Percentiles rank a stretch among this genome's conserved stretches.
Evolutionary conservation across 1,284 basidiomycete genomes (phyloP).

Genomic region (Cryptococcus hybrid): DNA sequence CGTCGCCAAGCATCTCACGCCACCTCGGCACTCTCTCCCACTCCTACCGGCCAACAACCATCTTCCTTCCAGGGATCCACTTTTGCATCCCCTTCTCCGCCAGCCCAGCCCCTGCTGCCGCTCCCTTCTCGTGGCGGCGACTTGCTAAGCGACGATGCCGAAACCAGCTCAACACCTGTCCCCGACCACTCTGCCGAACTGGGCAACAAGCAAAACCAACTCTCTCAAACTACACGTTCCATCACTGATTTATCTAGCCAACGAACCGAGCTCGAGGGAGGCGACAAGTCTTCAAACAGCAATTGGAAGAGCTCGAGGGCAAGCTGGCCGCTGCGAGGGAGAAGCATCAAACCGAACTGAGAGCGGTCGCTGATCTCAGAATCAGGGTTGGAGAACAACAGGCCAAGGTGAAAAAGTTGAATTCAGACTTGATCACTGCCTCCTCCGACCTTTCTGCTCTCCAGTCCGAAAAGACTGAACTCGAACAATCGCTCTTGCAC

Average conservation of each 20-base stretch:
- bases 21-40: constrained; percentile 12
- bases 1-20: constrained; percentile 7
- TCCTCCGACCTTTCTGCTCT: constrained; percentile 91
- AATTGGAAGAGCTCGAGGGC: constrained; percentile 50
- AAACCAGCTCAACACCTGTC: constrained; percentile 34
- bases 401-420: constrained; percentile 69
- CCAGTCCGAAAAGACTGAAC: constrained; percentile 85
- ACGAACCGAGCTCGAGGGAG: constrained; percentile 44
- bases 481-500: constrained; percentile 80
- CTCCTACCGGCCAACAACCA: constrained; percentile 14
- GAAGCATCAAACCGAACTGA: constrained; percentile 81
- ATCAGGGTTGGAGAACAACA: constrained; percentile 70
- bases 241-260: constrained; percentile 40
- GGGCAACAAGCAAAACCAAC: constrained; percentile 79
- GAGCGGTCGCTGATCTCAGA: constrained; percentile 68
- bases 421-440: constrained; percentile 79
- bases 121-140: constrained; percentile 21
- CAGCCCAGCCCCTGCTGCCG: constrained; percentile 6
- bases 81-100: not conserved
- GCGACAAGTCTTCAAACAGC: constrained; percentile 55
- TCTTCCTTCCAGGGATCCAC: constrained; percentile 14
- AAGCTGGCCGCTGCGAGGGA: constrained; percentile 54
- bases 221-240: constrained; percentile 68
- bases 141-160: constrained; percentile 45
- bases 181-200: constrained; percentile 60